Conservation (phyloP, 2,329 filamentous ascomycete species). For the Didymosphaeria variabile region DNA sequence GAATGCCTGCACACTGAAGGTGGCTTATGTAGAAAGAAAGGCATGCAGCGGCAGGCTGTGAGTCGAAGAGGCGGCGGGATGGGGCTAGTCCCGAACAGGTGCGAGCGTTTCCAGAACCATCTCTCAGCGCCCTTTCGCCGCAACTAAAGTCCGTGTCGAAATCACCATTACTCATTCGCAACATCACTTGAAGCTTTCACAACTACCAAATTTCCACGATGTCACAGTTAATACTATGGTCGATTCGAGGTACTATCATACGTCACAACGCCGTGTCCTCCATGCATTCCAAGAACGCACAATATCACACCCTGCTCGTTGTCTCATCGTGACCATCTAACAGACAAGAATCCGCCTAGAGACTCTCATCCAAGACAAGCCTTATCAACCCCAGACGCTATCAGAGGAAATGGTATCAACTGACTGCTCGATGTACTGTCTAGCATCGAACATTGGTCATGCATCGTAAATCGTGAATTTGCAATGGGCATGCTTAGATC, state of each 20-base stretch:
- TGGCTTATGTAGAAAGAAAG: slow-evolving; percentile 7
- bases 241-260: not conserved
- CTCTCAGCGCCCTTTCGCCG: slow-evolving; percentile 20
- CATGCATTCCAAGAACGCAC: not conserved
- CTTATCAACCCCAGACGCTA: not conserved
- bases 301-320: not conserved
- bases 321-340: not conserved
- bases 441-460: slow-evolving; percentile 12
- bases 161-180: slow-evolving; percentile 1
- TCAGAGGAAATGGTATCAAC: not conserved
- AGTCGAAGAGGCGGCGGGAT: not conserved
- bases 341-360: not conserved
- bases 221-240: slow-evolving; percentile 3
- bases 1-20: not conserved
- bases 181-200: not conserved
- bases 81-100: slow-evolving; percentile 4
- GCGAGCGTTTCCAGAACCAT: slow-evolving; percentile 12
- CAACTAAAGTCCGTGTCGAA: not conserved
- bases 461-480: slow-evolving; percentile 15
- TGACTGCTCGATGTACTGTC: slow-evolving; percentile 2
- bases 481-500: slow-evolving; percentile 17
- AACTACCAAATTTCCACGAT: no score
- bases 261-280: not conserved
- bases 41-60: not conserved
- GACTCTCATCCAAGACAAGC: not conserved